Conservation (phyloP, 306 rosid genomes). For the Vicia faba region DNA sequence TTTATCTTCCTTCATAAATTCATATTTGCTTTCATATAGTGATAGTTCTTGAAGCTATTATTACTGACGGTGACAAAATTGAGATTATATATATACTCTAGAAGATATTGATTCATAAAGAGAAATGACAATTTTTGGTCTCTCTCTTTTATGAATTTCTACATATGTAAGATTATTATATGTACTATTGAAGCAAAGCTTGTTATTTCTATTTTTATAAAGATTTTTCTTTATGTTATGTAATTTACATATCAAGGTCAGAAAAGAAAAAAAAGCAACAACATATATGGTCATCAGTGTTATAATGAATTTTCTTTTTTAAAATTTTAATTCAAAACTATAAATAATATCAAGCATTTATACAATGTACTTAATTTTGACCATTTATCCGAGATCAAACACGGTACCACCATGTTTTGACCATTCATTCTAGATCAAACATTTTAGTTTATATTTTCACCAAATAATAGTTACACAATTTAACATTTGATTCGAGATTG, state of each 20-base stretch:
- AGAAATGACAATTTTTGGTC: conserved; percentile 59
- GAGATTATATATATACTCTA: conserved; percentile 34
- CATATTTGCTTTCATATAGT: conserved; percentile 50
- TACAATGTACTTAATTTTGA: neutral
- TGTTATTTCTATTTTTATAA: conserved; percentile 28
- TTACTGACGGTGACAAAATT: conserved; percentile 60
- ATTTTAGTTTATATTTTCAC: too few relatives aligned
- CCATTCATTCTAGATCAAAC: too few relatives aligned
- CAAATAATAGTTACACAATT: too few relatives aligned
- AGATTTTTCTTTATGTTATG: conserved; percentile 23
- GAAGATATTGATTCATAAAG: conserved; percentile 43
- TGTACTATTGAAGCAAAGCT: conserved; percentile 43
- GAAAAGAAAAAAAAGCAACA: neutral
- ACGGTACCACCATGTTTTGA: too few relatives aligned
- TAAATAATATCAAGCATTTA: neutral
- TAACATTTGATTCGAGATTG: too few relatives aligned
- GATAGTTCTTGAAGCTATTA: conserved; percentile 36
- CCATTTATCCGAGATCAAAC: neutral
- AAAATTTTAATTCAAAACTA: neutral
- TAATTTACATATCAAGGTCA: conserved; percentile 16
- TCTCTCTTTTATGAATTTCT: conserved; percentile 57
- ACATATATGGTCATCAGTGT: neutral
- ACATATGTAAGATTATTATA: conserved; percentile 34
- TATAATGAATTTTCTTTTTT: conserved; percentile 16
- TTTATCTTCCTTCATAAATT: conserved; percentile 36